Evolutionary conservation across 208 protist species (phyloP), one percentile per base, ranked within the genome.

Genomic region (Trypanosoma caninum): DNA sequence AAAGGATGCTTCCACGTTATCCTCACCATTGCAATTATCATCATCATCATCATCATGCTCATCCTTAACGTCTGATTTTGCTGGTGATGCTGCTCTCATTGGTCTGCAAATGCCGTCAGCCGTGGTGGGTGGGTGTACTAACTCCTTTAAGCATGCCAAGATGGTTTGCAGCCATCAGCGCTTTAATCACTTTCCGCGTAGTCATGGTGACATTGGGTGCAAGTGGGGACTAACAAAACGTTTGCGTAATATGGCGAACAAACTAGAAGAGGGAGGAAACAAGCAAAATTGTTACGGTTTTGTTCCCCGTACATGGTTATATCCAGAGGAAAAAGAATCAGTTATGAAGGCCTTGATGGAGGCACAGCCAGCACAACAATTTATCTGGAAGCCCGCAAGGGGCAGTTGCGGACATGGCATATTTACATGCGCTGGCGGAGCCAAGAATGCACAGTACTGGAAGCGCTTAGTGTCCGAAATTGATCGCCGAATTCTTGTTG

Each of bases 351-450:
- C 60, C 2, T 76, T 92, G 42, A 59, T 52, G 8, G 74, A 76
- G 0, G 51, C 82, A 0, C 47, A 72, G 4, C n/a, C 60, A 0
- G 41, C 25, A 16, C 54, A 40, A 16, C 73, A 73, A 40, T 96
- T 88, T 48, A 97, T 97, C 62, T 93, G 83, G 83, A 97, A 97
- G 50, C 92, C 92, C 2, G 78, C 92, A 6, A 72, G 89, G 0
- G 92, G 92, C 23, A 96, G 89, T 60, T 97, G 92, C 53, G 92
- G 92, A 1, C 76, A 85, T 6, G 92, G 89, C 52, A 97, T 97
- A 51, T 77, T 78, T 46, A 74, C 93, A 20, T 83, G 77, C 10
- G 18, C 72, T 13, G 88, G 78, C 23, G 87, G 84, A 18, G 37
- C 41, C 10, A 50, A 37, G n/a, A 59, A 86, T 44, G 68, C 64